A percentile compares a stretch with the other conserved stretches of the same genome.
phyloP scores from a whole-genome alignment of 768 basidiomycete genomes.

The Leucocoprinus birnbaumii region DNA sequence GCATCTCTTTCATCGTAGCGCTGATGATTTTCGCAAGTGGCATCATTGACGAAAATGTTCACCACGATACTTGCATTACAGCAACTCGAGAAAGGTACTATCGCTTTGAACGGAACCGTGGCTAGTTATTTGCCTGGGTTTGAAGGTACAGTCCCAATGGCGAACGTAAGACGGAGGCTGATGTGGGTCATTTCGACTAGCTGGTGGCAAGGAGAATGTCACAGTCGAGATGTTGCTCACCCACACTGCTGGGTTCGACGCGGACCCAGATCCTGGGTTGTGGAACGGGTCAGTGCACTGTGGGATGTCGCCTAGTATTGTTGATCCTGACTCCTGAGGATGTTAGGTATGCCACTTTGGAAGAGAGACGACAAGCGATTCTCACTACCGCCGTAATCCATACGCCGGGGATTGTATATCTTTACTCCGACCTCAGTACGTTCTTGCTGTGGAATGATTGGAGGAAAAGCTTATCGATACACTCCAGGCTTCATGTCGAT shows the following conservation, averaged over 20 bases:
- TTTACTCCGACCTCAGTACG: constrained; percentile 26
- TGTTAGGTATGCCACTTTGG: constrained; percentile 21
- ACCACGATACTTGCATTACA: constrained; percentile 24
- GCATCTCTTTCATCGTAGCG: not conserved
- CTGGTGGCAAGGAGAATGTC: constrained; percentile 22
- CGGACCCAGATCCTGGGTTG: constrained; percentile 23
- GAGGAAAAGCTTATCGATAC: not conserved
- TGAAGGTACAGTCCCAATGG: constrained; percentile 14
- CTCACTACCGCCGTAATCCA: constrained; percentile 20
- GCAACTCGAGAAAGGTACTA: constrained; percentile 21
- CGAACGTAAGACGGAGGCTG: not conserved
- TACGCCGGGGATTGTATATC: constrained; percentile 20
- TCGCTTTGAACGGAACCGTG: constrained; percentile 19
- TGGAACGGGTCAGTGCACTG: constrained; percentile 19
- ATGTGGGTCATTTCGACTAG: constrained; percentile 9
- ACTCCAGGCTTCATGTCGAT: constrained; percentile 23
- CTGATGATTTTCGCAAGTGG: constrained; percentile 17
- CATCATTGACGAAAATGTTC: constrained; percentile 27
- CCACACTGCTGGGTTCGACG: constrained; percentile 26
- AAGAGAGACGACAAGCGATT: constrained; percentile 20
- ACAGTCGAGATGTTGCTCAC: constrained; percentile 26
- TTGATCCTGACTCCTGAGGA: not conserved
- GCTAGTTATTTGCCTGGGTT: constrained; percentile 23
- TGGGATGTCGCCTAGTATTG: not conserved
- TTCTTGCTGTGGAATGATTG: not conserved